A percentile compares a stretch with the other conserved stretches of the same genome.
Conservation (phyloP, 352 stramenopile genomes). For the Phytophthora melonis region DNA sequence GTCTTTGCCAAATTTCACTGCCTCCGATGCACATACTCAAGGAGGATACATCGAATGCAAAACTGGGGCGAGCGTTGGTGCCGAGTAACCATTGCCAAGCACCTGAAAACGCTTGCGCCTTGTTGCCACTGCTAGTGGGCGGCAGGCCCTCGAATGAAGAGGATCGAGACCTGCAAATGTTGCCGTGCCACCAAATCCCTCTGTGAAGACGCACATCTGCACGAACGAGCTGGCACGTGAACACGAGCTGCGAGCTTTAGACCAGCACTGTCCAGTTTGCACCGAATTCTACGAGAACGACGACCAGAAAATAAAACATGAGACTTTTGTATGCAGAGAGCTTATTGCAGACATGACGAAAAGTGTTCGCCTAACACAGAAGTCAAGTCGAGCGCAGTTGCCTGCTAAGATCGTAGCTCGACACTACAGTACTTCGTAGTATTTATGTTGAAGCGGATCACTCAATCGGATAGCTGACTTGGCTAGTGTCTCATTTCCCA, state of each 20-base stretch:
- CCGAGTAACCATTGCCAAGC: slow-evolving; percentile 2
- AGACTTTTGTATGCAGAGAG: slow-evolving; percentile 34
- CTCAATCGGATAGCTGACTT: too few species aligned
- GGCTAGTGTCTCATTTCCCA: too few species aligned
- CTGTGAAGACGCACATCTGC: slow-evolving; percentile 57
- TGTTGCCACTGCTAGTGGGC: not conserved
- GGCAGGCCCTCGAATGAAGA: too few species aligned
- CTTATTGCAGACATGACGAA: slow-evolving; percentile 67
- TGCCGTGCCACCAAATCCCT: too few species aligned
- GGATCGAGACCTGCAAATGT: not conserved
- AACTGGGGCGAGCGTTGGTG: not conserved
- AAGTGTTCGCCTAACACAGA: too few species aligned
- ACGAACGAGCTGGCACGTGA: slow-evolving; percentile 77
- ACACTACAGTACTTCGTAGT: too few species aligned
- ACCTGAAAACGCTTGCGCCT: not conserved
- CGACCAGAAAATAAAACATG: slow-evolving; percentile 68
- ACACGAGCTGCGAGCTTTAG: slow-evolving; percentile 77
- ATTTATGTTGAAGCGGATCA: too few species aligned
- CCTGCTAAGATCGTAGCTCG: too few species aligned
- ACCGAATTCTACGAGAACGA: slow-evolving; percentile 89
- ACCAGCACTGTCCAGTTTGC: slow-evolving; percentile 90
- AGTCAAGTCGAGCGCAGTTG: too few species aligned
- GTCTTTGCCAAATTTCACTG: not conserved
- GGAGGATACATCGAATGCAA: slow-evolving; percentile 17
- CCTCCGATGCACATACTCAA: slow-evolving; percentile 14